Conservation (phyloP, 169 alveolate species). For the Ichthyophthirius multifiliis region DNA sequence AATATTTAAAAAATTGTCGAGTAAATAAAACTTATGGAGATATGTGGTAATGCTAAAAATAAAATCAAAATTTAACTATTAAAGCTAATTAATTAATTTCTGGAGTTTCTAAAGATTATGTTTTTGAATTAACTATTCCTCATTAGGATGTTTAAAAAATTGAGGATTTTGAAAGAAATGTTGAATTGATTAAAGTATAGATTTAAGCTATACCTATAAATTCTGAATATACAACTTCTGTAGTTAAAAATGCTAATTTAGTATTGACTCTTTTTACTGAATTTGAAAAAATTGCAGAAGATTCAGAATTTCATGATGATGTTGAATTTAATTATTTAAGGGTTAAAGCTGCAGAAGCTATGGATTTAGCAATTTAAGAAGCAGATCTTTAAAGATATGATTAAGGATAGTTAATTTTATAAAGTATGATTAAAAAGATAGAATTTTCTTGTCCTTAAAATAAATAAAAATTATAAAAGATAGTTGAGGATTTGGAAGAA, state of each 20-base stretch:
- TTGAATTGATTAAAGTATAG: background rate
- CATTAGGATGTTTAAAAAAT: background rate
- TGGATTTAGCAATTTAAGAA: conserved; percentile 8
- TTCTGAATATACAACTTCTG: background rate
- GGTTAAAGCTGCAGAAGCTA: conserved; percentile 34
- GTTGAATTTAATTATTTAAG: conserved; percentile 20
- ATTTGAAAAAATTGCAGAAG: background rate
- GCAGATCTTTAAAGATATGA: background rate
- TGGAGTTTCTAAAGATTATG: conserved; percentile 33
- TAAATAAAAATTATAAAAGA: background rate
- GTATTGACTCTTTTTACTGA: conserved; percentile 4
- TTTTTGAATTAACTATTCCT: conserved; percentile 21
- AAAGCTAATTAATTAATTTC: background rate
- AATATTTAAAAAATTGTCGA: background rate
- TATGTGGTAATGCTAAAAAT: conserved; percentile 16
- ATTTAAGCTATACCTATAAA: background rate
- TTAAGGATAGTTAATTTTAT: background rate
- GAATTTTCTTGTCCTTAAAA: background rate
- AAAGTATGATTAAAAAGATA: background rate
- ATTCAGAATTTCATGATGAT: background rate
- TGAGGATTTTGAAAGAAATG: background rate
- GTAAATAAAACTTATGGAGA: conserved; percentile 29
- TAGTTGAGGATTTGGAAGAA: background rate
- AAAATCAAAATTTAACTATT: background rate
- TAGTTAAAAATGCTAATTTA: conserved; percentile 1